Evolutionary conservation across 163 green algal species (phyloP).

Genomic region (Chloroidium sp.): DNA sequence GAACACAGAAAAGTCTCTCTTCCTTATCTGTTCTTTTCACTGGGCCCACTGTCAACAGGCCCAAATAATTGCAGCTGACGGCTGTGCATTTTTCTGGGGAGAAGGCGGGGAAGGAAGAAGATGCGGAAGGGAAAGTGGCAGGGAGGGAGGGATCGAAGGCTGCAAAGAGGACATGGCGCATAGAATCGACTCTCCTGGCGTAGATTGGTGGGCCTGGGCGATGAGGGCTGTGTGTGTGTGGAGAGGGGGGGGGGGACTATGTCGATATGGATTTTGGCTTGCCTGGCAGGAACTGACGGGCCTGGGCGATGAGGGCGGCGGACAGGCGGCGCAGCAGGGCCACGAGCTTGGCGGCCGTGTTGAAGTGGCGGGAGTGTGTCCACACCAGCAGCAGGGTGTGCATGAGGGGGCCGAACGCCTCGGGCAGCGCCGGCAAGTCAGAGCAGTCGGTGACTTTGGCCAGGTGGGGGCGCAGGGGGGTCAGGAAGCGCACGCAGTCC

Average conservation of each 20-base stretch:
- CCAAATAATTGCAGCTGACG: too few species aligned
- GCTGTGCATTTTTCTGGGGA: too few species aligned
- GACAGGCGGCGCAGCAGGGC: slow-evolving; percentile 79
- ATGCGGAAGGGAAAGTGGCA: too few species aligned
- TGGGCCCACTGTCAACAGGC: too few species aligned
- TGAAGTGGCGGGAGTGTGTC: slow-evolving; percentile 77
- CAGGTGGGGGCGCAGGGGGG: slow-evolving; percentile 64
- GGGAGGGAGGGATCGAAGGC: too few species aligned
- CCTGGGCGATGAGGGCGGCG: slow-evolving; percentile 83
- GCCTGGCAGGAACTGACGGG: slow-evolving; percentile 55
- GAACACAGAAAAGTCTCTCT: too few species aligned
- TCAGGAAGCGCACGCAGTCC: slow-evolving; percentile 73
- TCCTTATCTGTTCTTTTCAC: too few species aligned
- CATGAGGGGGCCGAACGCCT: slow-evolving; percentile 73
- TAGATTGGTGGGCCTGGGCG: slow-evolving; percentile 9
- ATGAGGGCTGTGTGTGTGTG: too few species aligned
- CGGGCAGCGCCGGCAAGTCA: slow-evolving; percentile 36
- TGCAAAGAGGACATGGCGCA: too few species aligned
- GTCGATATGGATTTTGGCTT: too few species aligned
- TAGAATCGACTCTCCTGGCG: slow-evolving; percentile 55
- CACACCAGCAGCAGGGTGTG: slow-evolving; percentile 87
- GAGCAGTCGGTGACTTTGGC: slow-evolving; percentile 59
- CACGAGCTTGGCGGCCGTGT: slow-evolving; percentile 61
- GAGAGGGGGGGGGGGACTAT: too few species aligned
- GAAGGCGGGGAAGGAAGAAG: too few species aligned